These are phyloP conservation scores for Talaromyces sp. DNA, from an alignment of 2,329 filamentous ascomycete species.

Conservation along the genomic window DNA sequence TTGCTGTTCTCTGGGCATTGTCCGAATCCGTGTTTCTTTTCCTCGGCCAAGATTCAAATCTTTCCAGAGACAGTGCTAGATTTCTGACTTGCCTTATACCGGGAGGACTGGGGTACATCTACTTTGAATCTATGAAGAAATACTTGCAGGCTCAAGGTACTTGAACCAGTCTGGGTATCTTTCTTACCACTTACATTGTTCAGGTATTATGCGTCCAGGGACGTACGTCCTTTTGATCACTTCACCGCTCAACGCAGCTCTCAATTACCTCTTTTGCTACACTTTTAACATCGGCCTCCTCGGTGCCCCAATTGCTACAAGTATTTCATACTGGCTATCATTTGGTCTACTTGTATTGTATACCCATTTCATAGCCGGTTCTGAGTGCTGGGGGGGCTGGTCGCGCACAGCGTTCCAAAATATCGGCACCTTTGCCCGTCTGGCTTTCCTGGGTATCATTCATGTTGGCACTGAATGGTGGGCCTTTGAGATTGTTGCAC, in stretches of 20 bases:
- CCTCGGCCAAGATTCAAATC: slow-evolving; percentile 73
- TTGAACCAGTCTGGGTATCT: too few species aligned
- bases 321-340: slow-evolving; percentile 80
- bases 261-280: slow-evolving; percentile 69
- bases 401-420: slow-evolving; percentile 62
- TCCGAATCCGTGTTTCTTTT: slow-evolving; percentile 70
- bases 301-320: slow-evolving; percentile 76
- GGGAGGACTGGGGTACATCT: slow-evolving; percentile 80
- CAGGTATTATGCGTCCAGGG: slow-evolving; percentile 61
- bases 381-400: slow-evolving; percentile 76
- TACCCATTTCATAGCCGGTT: slow-evolving; percentile 64
- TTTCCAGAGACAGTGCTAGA: slow-evolving; percentile 67
- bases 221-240: slow-evolving; percentile 61
- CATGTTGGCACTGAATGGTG: slow-evolving; percentile 92
- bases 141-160: slow-evolving; percentile 56
- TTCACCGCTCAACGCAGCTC: slow-evolving; percentile 55
- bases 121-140: slow-evolving; percentile 73
- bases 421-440: slow-evolving; percentile 65
- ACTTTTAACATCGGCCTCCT: slow-evolving; percentile 66
- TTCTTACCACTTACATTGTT: background rate
- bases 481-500: slow-evolving; percentile 87
- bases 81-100: slow-evolving; percentile 74
- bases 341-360: slow-evolving; percentile 74
- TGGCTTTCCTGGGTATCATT: slow-evolving; percentile 71
- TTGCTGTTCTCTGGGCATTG: slow-evolving; percentile 69